Conservation (phyloP, 2,329 filamentous ascomycete genomes). For the Fusarium phyllophilum region DNA sequence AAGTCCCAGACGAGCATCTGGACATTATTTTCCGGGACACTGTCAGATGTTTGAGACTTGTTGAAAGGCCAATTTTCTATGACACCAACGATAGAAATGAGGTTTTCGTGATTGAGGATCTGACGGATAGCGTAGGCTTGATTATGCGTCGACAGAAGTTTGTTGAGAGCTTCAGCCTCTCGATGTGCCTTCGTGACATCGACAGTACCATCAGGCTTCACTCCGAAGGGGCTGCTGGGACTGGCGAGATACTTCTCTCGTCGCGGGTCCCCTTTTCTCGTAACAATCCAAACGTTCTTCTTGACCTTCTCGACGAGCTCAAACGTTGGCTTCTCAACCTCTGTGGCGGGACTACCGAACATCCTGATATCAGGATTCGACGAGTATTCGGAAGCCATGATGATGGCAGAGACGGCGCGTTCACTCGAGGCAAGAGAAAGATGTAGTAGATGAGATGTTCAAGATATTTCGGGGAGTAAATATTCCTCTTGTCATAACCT, state of each 20-base stretch:
- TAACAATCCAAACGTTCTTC: constrained; percentile 48
- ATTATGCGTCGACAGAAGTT: constrained; percentile 33
- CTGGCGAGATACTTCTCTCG: constrained; percentile 49
- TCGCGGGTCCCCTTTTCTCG: constrained; percentile 41
- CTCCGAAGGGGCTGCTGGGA: constrained; percentile 14
- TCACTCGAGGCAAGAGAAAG: not conserved
- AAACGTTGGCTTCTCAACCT: constrained; percentile 35
- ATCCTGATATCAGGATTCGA: not conserved
- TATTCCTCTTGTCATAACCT: not conserved
- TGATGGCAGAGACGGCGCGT: not conserved
- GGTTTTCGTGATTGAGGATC: constrained; percentile 61
- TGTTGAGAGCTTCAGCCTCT: constrained; percentile 38
- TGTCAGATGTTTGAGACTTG: constrained; percentile 13
- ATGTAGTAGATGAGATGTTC: not conserved
- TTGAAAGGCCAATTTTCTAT: constrained; percentile 42
- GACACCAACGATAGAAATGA: constrained; percentile 57
- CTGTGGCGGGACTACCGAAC: not conserved
- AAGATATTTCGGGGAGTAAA: not conserved
- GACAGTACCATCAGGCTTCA: constrained; percentile 8
- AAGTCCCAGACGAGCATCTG: constrained; percentile 61
- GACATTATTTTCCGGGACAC: constrained; percentile 27
- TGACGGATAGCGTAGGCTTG: constrained; percentile 45
- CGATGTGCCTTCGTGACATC: constrained; percentile 25
- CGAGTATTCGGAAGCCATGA: constrained; percentile 9
- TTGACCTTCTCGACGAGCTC: constrained; percentile 46